These are phyloP conservation scores for Cantharellus anzutake DNA, from an alignment of 768 basidiomycete genomes.

Conservation along the genomic window DNA sequence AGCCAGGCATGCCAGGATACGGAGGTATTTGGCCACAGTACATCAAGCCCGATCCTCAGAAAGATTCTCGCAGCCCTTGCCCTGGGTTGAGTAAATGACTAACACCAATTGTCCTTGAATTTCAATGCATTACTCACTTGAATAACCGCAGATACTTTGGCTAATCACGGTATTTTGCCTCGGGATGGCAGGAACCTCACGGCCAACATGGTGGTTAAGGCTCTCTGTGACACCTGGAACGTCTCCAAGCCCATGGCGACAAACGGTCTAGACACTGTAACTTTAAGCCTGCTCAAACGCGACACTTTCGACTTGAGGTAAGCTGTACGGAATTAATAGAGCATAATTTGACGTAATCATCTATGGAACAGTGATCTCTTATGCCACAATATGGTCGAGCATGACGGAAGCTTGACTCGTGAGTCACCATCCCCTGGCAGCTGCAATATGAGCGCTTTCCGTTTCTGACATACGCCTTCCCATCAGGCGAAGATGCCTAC, in stretches of 20 bases:
- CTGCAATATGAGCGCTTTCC: neutral
- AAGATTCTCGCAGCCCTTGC: conserved; percentile 52
- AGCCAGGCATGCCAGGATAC: conserved; percentile 5
- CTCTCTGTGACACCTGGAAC: conserved; percentile 7
- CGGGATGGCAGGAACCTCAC: conserved; percentile 52
- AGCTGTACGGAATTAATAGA: neutral
- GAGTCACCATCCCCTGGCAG: neutral
- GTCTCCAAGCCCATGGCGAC: conserved; percentile 7
- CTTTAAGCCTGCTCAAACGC: neutral
- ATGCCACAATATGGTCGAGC: conserved; percentile 8
- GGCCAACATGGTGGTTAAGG: conserved; percentile 27
- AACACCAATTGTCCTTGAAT: neutral
- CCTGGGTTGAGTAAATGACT: conserved; percentile 23
- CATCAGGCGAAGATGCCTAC: conserved; percentile 33
- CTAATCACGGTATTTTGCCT: conserved; percentile 50
- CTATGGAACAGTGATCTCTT: neutral
- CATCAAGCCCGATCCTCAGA: conserved; percentile 28
- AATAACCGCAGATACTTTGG: conserved; percentile 42
- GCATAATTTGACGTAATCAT: neutral
- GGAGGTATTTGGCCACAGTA: conserved; percentile 26
- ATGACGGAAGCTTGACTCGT: conserved; percentile 12
- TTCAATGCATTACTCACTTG: neutral
- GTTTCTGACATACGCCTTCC: neutral
- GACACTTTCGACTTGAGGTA: neutral
- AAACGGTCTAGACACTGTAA: neutral